Base-by-base conservation (phyloP, 352 stramenopile species). In the Peronospora destructor region DNA sequence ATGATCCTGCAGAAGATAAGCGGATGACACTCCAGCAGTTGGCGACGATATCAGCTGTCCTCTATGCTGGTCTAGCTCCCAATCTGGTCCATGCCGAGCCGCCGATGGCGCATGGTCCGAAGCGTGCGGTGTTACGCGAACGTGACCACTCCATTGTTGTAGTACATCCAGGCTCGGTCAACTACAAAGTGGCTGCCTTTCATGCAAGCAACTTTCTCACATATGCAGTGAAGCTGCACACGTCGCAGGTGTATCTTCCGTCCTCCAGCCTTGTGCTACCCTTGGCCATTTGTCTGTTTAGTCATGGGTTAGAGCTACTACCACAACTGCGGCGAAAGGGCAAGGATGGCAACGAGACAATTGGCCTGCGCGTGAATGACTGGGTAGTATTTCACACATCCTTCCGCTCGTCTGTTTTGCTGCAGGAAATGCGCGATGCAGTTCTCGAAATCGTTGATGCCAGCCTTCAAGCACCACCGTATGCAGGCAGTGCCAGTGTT, bases 11-110 rank as follows among this genome's bases (percentile, higher is more conserved):
- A 29, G 28, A 6, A 14, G 34, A 56, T 21, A 28, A 72, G 32
- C 50, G 52, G 11, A 75, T 86, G 49, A 80, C 64, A n/a, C 33
- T 46, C 9, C 61, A 87, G 30, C 56, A 73, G 9, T 61, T 82
- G 10, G 71, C 73, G 6, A 65, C 88, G 26, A 52, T 94, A n/a
- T 59, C 77, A 7, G 68, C 77, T 1, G 56, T 92, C 11, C 41
- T 96, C 7, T 90, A 77, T 41, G 86, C 74, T 19, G 84, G 83
- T 14, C 61, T 98, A 23, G 87, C 94, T 30, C 94, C 94, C 10
- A 97, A 98, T 59, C 60, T 98, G 37, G 84, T 97, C 14, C 76
- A 90, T 53, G 62, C 73, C 19, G 72, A 87, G 39, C 61, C 59
- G 6, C 40, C 68, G 5, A 14, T 51, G 17, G 52, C 56, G 4